A percentile compares a stretch with the other conserved stretches of the same genome.
Conservation (phyloP, 2,329 filamentous ascomycete species). For the Fusarium solani-melongenae region DNA sequence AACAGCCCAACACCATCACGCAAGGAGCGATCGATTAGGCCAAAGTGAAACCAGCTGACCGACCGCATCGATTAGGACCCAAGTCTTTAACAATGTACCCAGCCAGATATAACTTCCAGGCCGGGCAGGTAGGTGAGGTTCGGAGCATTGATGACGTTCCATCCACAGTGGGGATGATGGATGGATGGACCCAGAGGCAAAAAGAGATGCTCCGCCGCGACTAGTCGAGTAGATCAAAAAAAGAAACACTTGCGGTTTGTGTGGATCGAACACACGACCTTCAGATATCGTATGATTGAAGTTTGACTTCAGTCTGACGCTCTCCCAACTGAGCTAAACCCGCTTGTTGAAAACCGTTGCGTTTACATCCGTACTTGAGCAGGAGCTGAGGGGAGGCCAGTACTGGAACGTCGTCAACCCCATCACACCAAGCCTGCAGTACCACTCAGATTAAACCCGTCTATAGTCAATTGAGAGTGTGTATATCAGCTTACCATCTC, state of each 20-base stretch:
- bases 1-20: background rate
- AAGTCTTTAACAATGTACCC: rapidly evolving
- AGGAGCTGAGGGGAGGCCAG: background rate
- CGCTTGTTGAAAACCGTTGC: conserved; percentile 22
- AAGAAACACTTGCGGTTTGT: conserved; percentile 41
- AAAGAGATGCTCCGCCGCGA: background rate
- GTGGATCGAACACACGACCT: conserved; percentile 48
- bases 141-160: background rate
- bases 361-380: background rate
- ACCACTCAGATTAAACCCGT: background rate
- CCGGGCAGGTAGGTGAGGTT: background rate
- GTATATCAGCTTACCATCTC: rapidly evolving
- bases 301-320: conserved; percentile 40
- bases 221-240: background rate
- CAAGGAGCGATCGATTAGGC: background rate
- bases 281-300: conserved; percentile 42
- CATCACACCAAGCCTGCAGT: background rate
- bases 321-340: conserved; percentile 48
- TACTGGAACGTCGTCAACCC: background rate
- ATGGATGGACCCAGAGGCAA: background rate
- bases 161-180: background rate
- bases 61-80: too few species aligned
- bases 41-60: too few species aligned
- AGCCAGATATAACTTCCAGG: background rate
- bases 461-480: background rate